Evolutionary conservation across 176 grass and related monocot genomes (phyloP), one percentile per base, ranked within the genome.

Genomic region (Guadua angustifolia): DNA sequence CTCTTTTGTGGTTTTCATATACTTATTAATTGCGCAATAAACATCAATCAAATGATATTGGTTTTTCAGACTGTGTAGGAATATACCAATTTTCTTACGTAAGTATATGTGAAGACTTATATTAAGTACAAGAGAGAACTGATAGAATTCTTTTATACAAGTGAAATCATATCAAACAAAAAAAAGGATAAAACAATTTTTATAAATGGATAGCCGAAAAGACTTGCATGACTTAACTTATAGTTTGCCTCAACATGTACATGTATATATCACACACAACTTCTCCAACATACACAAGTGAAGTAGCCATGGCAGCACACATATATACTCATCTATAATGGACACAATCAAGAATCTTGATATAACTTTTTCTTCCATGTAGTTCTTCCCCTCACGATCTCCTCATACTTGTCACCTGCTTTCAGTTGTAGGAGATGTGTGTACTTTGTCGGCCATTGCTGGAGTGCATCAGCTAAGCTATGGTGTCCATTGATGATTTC

Each of bases 351-450:
- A 0, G 13, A 42, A 32, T 24, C 22, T 57, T 71, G 40, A 17
- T 53, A 67, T 52, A 55, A 32, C 79, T 90, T 93, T 40, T 82
- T 93, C 79, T 74, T 90, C 88, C 91, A 93, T 6, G 68, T 88
- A 12, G 91, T 93, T 79, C 86, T 93, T 0, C 88, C 91, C 76
- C 91, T 82, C 16, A 93, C 91, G 19, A 93, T 93, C 39, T 93
- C 91, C 33, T 90, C 82, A 1, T 88, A 39, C 26, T 44, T 88
- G 7, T 74, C 67, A 78, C 78, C 46, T 16, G 74, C 78, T 85
- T 83, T 88, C 4, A 86, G 36, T 26, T 93, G 88, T 32, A 93
- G 88, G 26, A 93, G 88, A 64, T 90, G 92, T 0, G 92, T 93
- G 60, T 93, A 90, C 62, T 69, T 90, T 22, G 79, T 90, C 22